Base-by-base conservation (phyloP, 495 filamentous ascomycete species). In the Lasiosphaeria ovina region DNA sequence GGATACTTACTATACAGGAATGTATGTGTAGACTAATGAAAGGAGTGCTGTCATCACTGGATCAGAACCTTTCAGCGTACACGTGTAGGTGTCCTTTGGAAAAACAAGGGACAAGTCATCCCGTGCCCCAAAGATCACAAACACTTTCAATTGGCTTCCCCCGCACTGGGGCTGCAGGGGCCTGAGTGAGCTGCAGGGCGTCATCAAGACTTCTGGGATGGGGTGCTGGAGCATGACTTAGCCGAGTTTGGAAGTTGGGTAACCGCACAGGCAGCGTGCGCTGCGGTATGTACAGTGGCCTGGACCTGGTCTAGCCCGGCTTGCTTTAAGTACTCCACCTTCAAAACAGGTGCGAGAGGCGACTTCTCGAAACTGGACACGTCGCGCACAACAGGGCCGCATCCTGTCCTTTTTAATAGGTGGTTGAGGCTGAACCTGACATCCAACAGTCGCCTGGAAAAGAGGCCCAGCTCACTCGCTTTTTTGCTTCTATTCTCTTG, bases 281-380 rank as follows among this genome's bases (percentile, higher is more conserved):
- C 48, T 31, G 51, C n/a, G 40, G n/a, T 42, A 42, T 34, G n/a
- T 42, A 42, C 34, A 58, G 16, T 52, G 36, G 54, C 61, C 61
- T 55, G 55, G 50, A 45, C 47, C 60, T 63, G 56, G 61, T 61
- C 60, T 53, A 62, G 24, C 24, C 24, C 24, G 24, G 24, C 24
- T 24, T 24, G 24, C 24, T 2, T 24, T 24, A 2, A 2, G 24
- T 24, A 58, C 53, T 56, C 51, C 35, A 61, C 62, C 44, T 55
- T 33, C 7, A 33, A 33, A 52, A 48, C 35, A 31, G 58, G 12
- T 59, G 54, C 50, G 61, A 59, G 61, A 49, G 60, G 66, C 60
- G 66, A 61, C 58, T 62, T 59, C 33, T 59, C 54, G 60, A 72
- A 24, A 72, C 60, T 72, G 69, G 69, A 65, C 69, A 72, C 69